Base-by-base conservation (phyloP, 148 eudicot species). In the Hydrangea macrophylla region DNA sequence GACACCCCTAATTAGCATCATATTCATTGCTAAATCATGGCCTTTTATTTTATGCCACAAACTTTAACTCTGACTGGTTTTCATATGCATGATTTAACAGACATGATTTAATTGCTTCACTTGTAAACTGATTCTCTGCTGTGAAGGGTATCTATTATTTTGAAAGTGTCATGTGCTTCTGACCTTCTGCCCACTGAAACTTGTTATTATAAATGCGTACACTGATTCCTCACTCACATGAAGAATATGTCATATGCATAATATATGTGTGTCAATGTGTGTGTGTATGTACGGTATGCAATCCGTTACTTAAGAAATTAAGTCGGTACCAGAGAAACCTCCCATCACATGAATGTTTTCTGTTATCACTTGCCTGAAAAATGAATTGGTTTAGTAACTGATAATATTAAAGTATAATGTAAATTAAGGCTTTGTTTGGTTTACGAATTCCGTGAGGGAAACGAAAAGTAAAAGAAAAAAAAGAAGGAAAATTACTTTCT, bases 221-320 rank as follows among this genome's bases (percentile, higher is more conserved):
- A 25, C 31, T 17, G 61, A 67, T 55, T 67, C 70, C 70, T 36
- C 18, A 17, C 70, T 26, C 70, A 67, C 70, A 67, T 67, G 51
- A 67, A 55, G 1, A 17, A 44, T 27, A 7, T 40, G 30, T 22
- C 37, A 20, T 11, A 9, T 18, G 12, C n/a, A n/a, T n/a, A n/a
- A 1, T 18, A n/a, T 48, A 17, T 15, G 7, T 48, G 6, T 48
- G 22, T 48, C 4, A n/a, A 8, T 3, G 51, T 11, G 23, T 1
- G 22, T 15, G 53, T 1, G 53, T n/a, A n/a, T n/a, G n/a, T n/a
- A n/a, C n/a, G n/a, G n/a, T n/a, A n/a, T n/a, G 7, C 20, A 27
- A 20, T 32, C 5, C n/a, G n/a, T n/a, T n/a, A 31, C 42, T 22
- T 65, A 30, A n/a, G n/a, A n/a, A n/a, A n/a, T n/a, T n/a, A n/a